Evolutionary conservation across 2,329 filamentous ascomycete genomes (phyloP).

Genomic region (Nannizziopsis arthrosporioides): DNA sequence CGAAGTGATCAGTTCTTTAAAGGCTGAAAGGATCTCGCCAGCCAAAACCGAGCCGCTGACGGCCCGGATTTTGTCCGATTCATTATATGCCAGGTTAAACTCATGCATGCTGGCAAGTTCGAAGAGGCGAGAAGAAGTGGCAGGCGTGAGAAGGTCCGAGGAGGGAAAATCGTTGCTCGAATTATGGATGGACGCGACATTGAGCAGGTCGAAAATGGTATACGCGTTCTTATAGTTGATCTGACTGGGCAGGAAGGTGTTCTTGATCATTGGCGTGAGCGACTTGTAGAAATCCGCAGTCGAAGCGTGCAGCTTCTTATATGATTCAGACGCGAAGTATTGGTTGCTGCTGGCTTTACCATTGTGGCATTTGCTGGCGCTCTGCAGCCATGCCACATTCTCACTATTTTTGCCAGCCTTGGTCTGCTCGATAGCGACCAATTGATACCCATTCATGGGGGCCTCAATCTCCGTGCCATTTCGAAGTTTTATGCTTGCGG

Average conservation of each 20-base stretch:
- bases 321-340: constrained; percentile 44
- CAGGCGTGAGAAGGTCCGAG: constrained; percentile 47
- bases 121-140: constrained; percentile 51
- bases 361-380: constrained; percentile 44
- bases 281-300: constrained; percentile 45
- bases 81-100: constrained; percentile 72
- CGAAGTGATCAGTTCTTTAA: constrained; percentile 32
- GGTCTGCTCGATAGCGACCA: constrained; percentile 61
- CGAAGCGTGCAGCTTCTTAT: constrained; percentile 36
- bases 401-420: constrained; percentile 49
- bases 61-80: constrained; percentile 36
- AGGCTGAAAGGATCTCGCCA: constrained; percentile 45
- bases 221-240: constrained; percentile 53
- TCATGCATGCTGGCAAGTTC: constrained; percentile 70
- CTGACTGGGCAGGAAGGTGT: constrained; percentile 38
- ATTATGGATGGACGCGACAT: constrained; percentile 54
- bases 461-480: constrained; percentile 56
- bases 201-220: constrained; percentile 53
- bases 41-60: constrained; percentile 53
- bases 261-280: constrained; percentile 42
- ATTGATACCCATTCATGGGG: constrained; percentile 70
- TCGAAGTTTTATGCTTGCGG: constrained; percentile 50
- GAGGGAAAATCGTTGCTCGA: constrained; percentile 46
- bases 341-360: constrained; percentile 47
- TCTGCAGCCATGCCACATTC: constrained; percentile 48